Evolutionary conservation across 768 basidiomycete genomes (phyloP).

Genomic region (Boletales sp.): DNA sequence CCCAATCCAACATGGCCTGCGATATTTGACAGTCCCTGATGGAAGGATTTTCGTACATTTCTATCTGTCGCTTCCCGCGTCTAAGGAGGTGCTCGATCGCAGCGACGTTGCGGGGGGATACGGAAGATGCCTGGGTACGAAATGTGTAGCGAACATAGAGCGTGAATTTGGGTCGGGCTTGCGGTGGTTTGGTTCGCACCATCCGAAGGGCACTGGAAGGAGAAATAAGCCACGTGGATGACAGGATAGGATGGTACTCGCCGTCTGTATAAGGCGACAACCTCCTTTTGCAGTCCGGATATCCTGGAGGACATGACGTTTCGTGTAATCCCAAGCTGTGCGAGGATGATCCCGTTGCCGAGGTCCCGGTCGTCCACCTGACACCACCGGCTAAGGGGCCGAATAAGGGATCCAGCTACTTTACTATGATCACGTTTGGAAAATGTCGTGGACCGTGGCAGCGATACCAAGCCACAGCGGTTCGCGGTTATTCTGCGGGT

Average conservation of each 20-base stretch:
- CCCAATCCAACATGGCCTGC: slow-evolving; percentile 67
- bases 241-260: slow-evolving; percentile 20
- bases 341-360: neutral
- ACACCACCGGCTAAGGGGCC: slow-evolving; percentile 20
- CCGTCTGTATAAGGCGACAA: slow-evolving; percentile 54
- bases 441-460: slow-evolving; percentile 12
- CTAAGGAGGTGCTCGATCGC: slow-evolving; percentile 77
- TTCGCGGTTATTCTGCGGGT: slow-evolving; percentile 13
- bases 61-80: slow-evolving; percentile 61
- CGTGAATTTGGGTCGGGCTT: slow-evolving; percentile 59
- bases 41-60: slow-evolving; percentile 60
- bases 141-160: slow-evolving; percentile 70
- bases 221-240: slow-evolving; percentile 5
- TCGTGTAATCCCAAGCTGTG: neutral
- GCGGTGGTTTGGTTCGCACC: slow-evolving; percentile 60
- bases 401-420: neutral
- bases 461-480: slow-evolving; percentile 1
- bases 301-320: slow-evolving; percentile 27
- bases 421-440: slow-evolving; percentile 18
- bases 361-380: slow-evolving; percentile 12
- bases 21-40: slow-evolving; percentile 79
- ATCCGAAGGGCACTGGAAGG: slow-evolving; percentile 67
- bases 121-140: slow-evolving; percentile 53
- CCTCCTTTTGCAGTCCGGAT: slow-evolving; percentile 53
- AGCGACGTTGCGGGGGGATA: slow-evolving; percentile 64